phyloP scores from a whole-genome alignment of 2,329 filamentous ascomycete species.

The Helicocarpus griseus region DNA sequence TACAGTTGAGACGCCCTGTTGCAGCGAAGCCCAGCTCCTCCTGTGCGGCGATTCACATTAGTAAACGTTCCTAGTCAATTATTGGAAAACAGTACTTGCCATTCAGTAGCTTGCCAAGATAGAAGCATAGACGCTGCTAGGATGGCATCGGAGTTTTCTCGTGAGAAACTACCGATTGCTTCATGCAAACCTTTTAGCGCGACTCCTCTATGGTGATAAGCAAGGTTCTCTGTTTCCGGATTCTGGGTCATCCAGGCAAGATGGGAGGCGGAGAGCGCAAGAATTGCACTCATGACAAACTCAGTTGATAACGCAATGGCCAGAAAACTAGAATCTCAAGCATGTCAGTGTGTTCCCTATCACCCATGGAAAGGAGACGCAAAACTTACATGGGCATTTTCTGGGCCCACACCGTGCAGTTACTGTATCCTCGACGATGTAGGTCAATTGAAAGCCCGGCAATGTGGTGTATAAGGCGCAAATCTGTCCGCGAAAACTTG shows the following conservation, averaged over 20 bases:
- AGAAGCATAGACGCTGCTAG: constrained; percentile 84
- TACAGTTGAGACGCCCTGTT: constrained; percentile 84
- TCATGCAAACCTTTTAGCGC: constrained; percentile 82
- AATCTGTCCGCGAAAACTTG: constrained; percentile 63
- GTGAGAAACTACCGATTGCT: constrained; percentile 75
- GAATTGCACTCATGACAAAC: constrained; percentile 88
- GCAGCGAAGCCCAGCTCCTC: constrained; percentile 85
- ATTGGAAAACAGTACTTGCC: constrained; percentile 50
- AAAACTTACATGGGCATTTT: constrained; percentile 77
- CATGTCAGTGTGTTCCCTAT: constrained; percentile 9
- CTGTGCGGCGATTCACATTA: constrained; percentile 41
- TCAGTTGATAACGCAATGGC: constrained; percentile 69
- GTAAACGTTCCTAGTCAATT: constrained; percentile 13
- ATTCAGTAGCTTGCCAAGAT: constrained; percentile 94
- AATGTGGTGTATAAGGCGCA: constrained; percentile 85
- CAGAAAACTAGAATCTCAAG: constrained; percentile 52
- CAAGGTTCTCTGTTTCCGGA: constrained; percentile 73
- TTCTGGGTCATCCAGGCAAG: constrained; percentile 83
- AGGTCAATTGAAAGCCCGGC: constrained; percentile 78
- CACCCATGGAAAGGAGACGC: constrained; percentile 3
- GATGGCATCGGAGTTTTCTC: constrained; percentile 79
- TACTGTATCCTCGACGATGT: constrained; percentile 63
- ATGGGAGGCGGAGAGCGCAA: constrained; percentile 91
- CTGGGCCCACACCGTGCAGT: constrained; percentile 84
- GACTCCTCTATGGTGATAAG: constrained; percentile 76